Evolutionary conservation across 805 yeast genomes (phyloP), one percentile per base, ranked within the genome.

Genomic region (Hanseniaspora vineae): DNA sequence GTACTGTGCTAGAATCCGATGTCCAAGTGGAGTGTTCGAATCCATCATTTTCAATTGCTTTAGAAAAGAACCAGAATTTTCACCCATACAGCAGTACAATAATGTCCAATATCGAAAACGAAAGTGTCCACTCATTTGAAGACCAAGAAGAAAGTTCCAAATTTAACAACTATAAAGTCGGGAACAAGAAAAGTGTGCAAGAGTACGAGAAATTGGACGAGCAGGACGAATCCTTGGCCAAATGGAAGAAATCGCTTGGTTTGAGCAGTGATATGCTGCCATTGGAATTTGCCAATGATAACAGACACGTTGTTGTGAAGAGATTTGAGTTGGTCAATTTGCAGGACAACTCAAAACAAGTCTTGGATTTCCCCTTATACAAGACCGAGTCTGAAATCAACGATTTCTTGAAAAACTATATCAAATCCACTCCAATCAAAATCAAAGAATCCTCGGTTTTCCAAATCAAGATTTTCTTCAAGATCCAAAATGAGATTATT

Each of bases 211-310:
- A 80, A 49, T 66, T 88, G 54, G 97, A 88, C 60, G 90, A 90
- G 12, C 84, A 87, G 56, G 97, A 88, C 62, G 96, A 86, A 65
- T 82, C 94, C 15, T 71, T 88, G 52, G 84, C 82, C 52, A 85
- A 84, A 64, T 88, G 97, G 97, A 89, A 89, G 64, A 84, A 80
- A 49, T 84, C 95, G 1, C 68, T 88, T 32, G 97, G 97, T 0
- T 68, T 88, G 49, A 72, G 78, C 10, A 80, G 78, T 50, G 65
- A 62, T n/a, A 61, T 78, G 2, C 69, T 78, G 53, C 89, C 84
- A 13, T 79, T 79, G 29, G 78, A 73, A 46, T 62, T 54, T 49
- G 74, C 84, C 3, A 84, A 81, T 31, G 95, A 86, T 61, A 71
- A 70, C 45, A 74, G 96, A 49, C 76, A 76, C 54, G 95, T 88